Percentiles rank a stretch among this genome's conserved stretches.
Evolutionary conservation across 1,284 basidiomycete species (phyloP).

Genomic region (Tylopilus orsonianus): DNA sequence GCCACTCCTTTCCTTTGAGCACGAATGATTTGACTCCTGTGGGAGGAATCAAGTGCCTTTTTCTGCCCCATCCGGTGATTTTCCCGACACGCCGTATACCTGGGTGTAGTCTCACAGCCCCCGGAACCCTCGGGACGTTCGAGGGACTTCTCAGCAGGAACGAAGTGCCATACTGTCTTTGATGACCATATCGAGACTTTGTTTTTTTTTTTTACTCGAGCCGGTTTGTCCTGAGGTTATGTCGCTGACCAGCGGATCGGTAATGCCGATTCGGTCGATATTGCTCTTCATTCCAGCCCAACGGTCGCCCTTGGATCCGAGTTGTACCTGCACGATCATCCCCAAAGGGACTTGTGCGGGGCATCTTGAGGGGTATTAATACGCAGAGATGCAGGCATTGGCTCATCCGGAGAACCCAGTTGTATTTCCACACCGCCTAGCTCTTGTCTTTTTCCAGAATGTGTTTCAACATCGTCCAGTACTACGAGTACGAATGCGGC

Average conservation of each 20-base stretch:
- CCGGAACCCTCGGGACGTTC: conserved; percentile 5
- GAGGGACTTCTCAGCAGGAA: conserved; percentile 15
- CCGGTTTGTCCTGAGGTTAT: conserved; percentile 7
- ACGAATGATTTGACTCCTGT: conserved; percentile 2
- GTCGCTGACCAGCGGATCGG: conserved; percentile 2
- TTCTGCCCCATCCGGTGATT: conserved; percentile 5
- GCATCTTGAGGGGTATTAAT: conserved; percentile 27
- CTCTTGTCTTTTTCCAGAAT: conserved; percentile 28
- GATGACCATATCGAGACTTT: conserved; percentile 11
- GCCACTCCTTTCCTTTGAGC: not conserved
- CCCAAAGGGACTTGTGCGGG: conserved; percentile 7
- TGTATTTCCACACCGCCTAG: not conserved
- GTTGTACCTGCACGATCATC: conserved; percentile 6
- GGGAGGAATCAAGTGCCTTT: not conserved
- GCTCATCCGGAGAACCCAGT: conserved; percentile 3
- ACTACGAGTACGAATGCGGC: conserved; percentile 37
- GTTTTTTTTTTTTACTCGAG: conserved; percentile 14
- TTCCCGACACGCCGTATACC: not conserved
- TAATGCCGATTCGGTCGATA: conserved; percentile 14
- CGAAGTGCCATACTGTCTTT: conserved; percentile 1
- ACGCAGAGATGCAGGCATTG: conserved; percentile 5
- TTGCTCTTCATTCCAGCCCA: conserved; percentile 8
- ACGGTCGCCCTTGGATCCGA: conserved; percentile 1
- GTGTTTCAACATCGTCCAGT: conserved; percentile 43
- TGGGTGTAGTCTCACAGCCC: conserved; percentile 6